Percentiles rank a stretch among this genome's conserved stretches.
phyloP scores from a whole-genome alignment of 148 eudicot species.

The Talinum fruticosum region DNA sequence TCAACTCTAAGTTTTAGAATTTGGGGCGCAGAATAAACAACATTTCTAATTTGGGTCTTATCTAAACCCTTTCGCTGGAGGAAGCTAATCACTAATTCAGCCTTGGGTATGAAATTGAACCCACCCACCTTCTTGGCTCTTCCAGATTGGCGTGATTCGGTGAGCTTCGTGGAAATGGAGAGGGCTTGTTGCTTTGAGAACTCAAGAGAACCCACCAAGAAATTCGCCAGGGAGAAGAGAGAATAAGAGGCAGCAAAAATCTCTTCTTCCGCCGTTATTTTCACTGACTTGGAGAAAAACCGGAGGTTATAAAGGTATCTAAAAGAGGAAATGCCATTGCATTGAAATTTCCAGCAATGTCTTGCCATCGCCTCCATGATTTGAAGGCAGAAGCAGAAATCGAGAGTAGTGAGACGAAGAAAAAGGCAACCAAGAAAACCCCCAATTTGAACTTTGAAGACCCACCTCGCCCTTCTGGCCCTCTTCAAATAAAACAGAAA shows the following conservation, averaged over 20 bases:
- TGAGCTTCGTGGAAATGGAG: conserved; percentile 17
- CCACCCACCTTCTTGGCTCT: conserved; percentile 13
- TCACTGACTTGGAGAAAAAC: no score
- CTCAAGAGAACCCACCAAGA: conserved; percentile 23
- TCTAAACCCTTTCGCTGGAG: conserved; percentile 17
- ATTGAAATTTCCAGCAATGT: not conserved
- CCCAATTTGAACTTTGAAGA: no score
- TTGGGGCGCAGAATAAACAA: conserved; percentile 20
- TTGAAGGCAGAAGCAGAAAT: no score
- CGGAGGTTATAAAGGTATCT: not conserved
- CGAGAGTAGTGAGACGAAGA: no score
- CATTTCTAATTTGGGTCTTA: conserved; percentile 23
- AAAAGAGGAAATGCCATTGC: not conserved
- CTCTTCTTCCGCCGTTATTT: not conserved
- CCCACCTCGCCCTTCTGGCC: no score
- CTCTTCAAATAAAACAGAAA: no score
- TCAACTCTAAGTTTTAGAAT: conserved; percentile 11
- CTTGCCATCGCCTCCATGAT: not conserved
- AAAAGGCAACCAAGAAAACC: no score
- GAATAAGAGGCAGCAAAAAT: not conserved
- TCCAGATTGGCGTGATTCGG: not conserved
- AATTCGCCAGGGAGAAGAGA: not conserved
- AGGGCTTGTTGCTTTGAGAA: conserved; percentile 29
- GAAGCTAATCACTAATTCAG: conserved; percentile 23
- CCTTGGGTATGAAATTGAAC: conserved; percentile 23